Percentiles rank a stretch among this genome's conserved stretches.
Evolutionary conservation across 2,329 filamentous ascomycete species (phyloP).

Genomic region (Aspergillus viridinutans): DNA sequence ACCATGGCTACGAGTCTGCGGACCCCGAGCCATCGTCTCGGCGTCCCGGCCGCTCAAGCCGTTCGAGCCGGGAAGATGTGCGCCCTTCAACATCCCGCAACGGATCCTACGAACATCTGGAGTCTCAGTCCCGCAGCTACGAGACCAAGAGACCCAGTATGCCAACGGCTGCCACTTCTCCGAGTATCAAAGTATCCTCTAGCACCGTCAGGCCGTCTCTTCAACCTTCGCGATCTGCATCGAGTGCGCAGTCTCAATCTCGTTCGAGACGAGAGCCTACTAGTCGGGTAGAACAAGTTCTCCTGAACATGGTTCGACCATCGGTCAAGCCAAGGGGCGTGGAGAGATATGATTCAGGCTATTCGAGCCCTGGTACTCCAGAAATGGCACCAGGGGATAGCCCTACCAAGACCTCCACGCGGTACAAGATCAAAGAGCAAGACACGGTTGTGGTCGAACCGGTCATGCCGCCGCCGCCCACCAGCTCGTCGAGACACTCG

Average conservation of each 20-base stretch:
- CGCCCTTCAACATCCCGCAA: conserved; percentile 28
- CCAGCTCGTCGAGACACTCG: conserved; percentile 23
- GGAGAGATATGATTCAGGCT: conserved; percentile 42
- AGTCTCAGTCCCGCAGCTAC: conserved; percentile 17
- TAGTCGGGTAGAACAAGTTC: conserved; percentile 22
- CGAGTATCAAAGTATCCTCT: conserved; percentile 26
- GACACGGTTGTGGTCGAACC: conserved; percentile 28
- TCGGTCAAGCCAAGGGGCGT: conserved; percentile 29
- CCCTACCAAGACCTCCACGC: conserved; percentile 31
- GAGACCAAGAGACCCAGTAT: conserved; percentile 32
- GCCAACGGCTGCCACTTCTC: conserved; percentile 32
- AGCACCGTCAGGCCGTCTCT: conserved; percentile 26
- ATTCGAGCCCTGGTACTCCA: conserved; percentile 43
- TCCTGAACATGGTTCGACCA: conserved; percentile 25
- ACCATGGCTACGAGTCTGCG: conserved; percentile 25
- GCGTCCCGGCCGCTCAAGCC: conserved; percentile 28
- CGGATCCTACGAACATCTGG: conserved; percentile 29
- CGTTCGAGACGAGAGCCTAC: conserved; percentile 30
- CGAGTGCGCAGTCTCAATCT: conserved; percentile 25
- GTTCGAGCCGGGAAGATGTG: conserved; percentile 20
- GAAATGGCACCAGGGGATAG: conserved; percentile 33
- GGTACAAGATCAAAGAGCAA: conserved; percentile 30
- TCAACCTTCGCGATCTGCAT: conserved; percentile 27
- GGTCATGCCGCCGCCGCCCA: conserved; percentile 12
- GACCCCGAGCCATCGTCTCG: conserved; percentile 31